A percentile compares a stretch with the other conserved stretches of the same genome.
These are phyloP conservation scores for Akanthomyces muscarius DNA, from an alignment of 2,329 filamentous ascomycete species.

Conservation along the genomic window DNA sequence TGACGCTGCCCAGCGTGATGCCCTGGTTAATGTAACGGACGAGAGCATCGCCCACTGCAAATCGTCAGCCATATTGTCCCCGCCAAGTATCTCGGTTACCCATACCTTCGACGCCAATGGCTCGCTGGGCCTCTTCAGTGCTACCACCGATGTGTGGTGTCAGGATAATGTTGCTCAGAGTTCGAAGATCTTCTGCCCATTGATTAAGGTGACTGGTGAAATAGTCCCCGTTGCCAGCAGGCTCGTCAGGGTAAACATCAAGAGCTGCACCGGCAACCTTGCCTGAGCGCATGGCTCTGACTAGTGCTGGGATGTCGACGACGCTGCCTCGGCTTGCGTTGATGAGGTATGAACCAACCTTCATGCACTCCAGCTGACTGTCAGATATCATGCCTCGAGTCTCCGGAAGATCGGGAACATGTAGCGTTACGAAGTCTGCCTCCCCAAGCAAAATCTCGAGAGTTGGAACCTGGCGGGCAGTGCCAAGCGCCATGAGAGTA, in stretches of 20 bases:
- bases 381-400: slow-evolving; percentile 89
- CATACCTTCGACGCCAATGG: slow-evolving; percentile 81
- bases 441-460: slow-evolving; percentile 71
- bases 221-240: slow-evolving; percentile 89
- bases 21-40: slow-evolving; percentile 96
- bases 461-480: slow-evolving; percentile 74
- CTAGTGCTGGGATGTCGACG: slow-evolving; percentile 87
- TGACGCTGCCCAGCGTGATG: slow-evolving; percentile 85
- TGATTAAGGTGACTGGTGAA: slow-evolving; percentile 79
- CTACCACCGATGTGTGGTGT: slow-evolving; percentile 97
- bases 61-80: slow-evolving; percentile 18
- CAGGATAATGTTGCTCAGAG: slow-evolving; percentile 86
- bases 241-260: slow-evolving; percentile 93
- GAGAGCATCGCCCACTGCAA: slow-evolving; percentile 73
- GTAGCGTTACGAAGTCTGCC: slow-evolving; percentile 89
- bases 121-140: slow-evolving; percentile 94
- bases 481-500: slow-evolving; percentile 91
- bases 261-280: slow-evolving; percentile 92
- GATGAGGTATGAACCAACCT: slow-evolving; percentile 86
- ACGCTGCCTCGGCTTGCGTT: slow-evolving; percentile 93
- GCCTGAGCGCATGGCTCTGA: slow-evolving; percentile 79
- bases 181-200: slow-evolving; percentile 81
- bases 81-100: not conserved
- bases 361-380: slow-evolving; percentile 80
- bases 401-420: slow-evolving; percentile 90